Conservation (phyloP, 1,139 yeast species). For the Yamadazyma pseudoaaseri region DNA sequence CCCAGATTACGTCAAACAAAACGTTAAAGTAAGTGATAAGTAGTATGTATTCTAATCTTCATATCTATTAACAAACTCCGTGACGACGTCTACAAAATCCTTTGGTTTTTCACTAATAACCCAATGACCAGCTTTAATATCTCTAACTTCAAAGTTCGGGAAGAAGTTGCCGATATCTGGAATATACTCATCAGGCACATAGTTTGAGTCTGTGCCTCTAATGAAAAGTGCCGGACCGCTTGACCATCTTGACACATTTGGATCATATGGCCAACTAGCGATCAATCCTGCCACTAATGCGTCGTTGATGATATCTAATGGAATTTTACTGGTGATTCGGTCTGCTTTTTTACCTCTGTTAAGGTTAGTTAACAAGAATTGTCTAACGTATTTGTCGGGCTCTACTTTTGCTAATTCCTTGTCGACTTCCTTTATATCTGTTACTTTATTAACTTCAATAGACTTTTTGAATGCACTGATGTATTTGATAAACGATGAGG, state of each 20-base stretch:
- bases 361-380: slow-evolving; percentile 74
- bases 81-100: slow-evolving; percentile 59
- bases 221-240: slow-evolving; percentile 73
- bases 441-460: slow-evolving; percentile 40
- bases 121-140: slow-evolving; percentile 91
- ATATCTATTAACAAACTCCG: slow-evolving; percentile 56
- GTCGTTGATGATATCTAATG: slow-evolving; percentile 65
- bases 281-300: slow-evolving; percentile 62
- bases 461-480: slow-evolving; percentile 60
- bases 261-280: slow-evolving; percentile 76
- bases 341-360: slow-evolving; percentile 43
- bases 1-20: slow-evolving; percentile 55
- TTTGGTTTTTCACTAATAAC: slow-evolving; percentile 75
- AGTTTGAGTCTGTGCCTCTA: slow-evolving; percentile 73
- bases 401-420: slow-evolving; percentile 63
- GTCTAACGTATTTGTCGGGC: slow-evolving; percentile 59
- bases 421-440: slow-evolving; percentile 67
- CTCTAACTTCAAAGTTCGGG: slow-evolving; percentile 73
- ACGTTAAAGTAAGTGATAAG: slow-evolving; percentile 39
- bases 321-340: slow-evolving; percentile 53
- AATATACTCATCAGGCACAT: slow-evolving; percentile 83
- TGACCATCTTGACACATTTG: slow-evolving; percentile 52
- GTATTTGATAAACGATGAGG: slow-evolving; percentile 62
- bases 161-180: slow-evolving; percentile 75
- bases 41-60: slow-evolving; percentile 34